These are phyloP conservation scores for Globisporangium sylvaticum DNA, from an alignment of 352 stramenopile species.

Conservation along the genomic window DNA sequence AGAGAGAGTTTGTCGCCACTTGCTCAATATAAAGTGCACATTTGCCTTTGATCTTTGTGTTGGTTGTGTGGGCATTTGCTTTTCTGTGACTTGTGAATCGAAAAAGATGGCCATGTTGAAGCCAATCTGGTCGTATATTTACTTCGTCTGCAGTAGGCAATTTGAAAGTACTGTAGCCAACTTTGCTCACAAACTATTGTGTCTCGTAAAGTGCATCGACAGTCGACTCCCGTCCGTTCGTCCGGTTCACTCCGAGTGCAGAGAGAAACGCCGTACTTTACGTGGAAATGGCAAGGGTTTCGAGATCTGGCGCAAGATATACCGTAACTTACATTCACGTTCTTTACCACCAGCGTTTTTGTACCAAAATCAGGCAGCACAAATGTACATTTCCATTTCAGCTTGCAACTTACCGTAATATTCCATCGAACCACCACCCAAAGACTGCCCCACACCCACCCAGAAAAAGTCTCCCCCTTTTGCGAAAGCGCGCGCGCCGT, in stretches of 20 bases:
- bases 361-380: not conserved
- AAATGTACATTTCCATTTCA: not conserved
- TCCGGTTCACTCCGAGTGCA: not conserved
- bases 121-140: conserved; percentile 2
- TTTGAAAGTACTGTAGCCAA: not conserved
- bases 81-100: not conserved
- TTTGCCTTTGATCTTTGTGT: not conserved
- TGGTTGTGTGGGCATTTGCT: not conserved
- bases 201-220: not conserved
- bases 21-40: not conserved
- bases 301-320: conserved; percentile 4
- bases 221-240: conserved; percentile 3
- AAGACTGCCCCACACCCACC: not conserved
- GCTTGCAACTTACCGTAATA: not conserved
- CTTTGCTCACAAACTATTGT: not conserved
- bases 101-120: not conserved
- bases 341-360: not conserved
- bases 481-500: not conserved
- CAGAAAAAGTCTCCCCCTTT: not conserved
- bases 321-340: not conserved
- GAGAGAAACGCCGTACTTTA: conserved; percentile 9
- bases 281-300: not conserved
- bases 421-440: not conserved
- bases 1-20: not conserved
- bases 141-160: not conserved